These are phyloP conservation scores for Cyclocybe cylindracea DNA, from an alignment of 768 basidiomycete genomes.

Conservation along the genomic window DNA sequence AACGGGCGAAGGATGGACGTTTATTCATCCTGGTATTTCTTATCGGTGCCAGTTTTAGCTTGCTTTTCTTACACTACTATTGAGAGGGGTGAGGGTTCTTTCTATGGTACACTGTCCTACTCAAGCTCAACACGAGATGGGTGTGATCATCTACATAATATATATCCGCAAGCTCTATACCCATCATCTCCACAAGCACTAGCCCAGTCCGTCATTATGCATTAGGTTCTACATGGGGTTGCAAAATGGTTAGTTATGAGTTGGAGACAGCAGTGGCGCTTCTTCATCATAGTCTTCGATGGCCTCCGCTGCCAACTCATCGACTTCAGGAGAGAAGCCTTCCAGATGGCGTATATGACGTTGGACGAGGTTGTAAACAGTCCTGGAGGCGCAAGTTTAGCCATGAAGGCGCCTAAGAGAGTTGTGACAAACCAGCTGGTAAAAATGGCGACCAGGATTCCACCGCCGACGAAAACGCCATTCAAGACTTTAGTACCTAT, in stretches of 20 bases:
- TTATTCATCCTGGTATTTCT: constrained; percentile 91
- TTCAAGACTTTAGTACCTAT: constrained; percentile 70
- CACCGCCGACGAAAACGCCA: constrained; percentile 53
- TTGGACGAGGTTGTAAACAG: constrained; percentile 66
- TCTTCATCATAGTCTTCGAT: constrained; percentile 63
- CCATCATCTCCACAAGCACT: constrained; percentile 5
- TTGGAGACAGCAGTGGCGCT: constrained; percentile 51
- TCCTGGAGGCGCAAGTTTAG: constrained; percentile 36
- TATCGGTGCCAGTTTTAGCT: constrained; percentile 85
- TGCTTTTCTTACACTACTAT: constrained; percentile 94
- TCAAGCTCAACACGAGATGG: neutral
- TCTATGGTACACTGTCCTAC: constrained; percentile 13
- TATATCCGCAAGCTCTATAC: constrained; percentile 10
- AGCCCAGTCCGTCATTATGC: neutral
- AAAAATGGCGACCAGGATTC: constrained; percentile 56
- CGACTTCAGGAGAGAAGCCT: constrained; percentile 46
- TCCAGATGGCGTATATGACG: constrained; percentile 58
- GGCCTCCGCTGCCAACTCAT: constrained; percentile 59
- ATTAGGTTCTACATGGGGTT: neutral
- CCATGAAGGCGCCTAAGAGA: neutral
- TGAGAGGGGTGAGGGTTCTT: constrained; percentile 29
- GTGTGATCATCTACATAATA: constrained; percentile 10
- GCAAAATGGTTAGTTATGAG: neutral
- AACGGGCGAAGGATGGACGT: constrained; percentile 84
- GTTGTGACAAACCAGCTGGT: constrained; percentile 62